Evolutionary conservation across 139 green algal species (phyloP).

Genomic region (Coccomyxa sp.): DNA sequence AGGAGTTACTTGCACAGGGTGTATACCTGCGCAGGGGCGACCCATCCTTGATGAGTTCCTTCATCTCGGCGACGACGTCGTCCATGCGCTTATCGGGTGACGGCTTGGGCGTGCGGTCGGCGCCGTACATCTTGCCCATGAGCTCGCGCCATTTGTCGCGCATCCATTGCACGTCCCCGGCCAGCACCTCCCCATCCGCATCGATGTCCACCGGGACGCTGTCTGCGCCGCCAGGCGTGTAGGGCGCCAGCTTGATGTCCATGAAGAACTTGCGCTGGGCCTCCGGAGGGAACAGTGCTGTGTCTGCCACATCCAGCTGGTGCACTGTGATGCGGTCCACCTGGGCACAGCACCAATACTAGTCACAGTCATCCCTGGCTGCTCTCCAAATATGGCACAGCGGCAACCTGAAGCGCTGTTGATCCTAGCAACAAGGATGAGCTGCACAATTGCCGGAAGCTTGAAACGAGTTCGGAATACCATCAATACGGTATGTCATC

Average conservation of each 20-base stretch:
- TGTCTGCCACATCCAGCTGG: slow-evolving; percentile 15
- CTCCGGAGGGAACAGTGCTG: background rate
- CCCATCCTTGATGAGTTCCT: background rate
- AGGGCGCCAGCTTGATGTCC: slow-evolving; percentile 17
- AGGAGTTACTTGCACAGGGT: no score
- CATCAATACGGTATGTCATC: no score
- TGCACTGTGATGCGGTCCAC: slow-evolving; percentile 16
- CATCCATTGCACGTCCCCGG: slow-evolving; percentile 14
- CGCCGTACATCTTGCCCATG: slow-evolving; percentile 18
- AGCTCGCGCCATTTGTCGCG: slow-evolving; percentile 22
- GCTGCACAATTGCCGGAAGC: no score
- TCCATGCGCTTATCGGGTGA: background rate
- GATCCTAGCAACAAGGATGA: no score
- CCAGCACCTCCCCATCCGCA: background rate
- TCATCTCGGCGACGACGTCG: slow-evolving; percentile 5
- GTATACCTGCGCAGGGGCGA: no score
- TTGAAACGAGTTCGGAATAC: no score
- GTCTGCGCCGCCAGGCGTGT: background rate
- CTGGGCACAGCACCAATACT: background rate
- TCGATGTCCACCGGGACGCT: background rate
- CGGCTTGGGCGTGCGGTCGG: background rate
- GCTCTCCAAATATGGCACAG: no score
- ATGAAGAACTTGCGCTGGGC: slow-evolving; percentile 25
- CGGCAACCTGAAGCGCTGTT: no score
- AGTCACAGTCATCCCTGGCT: no score